Percentiles rank a stretch among this genome's conserved stretches.
Conservation (phyloP, 345 rosid genomes). For the Carallia pectinifolia region DNA sequence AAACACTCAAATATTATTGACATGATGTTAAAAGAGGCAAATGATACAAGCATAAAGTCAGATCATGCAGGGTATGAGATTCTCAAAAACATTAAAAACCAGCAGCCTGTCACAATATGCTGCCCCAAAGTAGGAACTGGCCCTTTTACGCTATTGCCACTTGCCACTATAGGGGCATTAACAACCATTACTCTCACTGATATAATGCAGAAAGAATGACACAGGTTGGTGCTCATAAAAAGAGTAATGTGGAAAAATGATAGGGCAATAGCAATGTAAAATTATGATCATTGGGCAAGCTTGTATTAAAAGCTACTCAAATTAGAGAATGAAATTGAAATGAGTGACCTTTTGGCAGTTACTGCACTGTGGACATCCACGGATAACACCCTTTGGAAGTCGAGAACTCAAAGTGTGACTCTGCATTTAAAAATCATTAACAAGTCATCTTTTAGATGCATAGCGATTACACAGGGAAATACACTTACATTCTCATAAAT, state of each 20-base stretch:
- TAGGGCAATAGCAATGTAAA: background rate
- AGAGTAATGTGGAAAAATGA: background rate
- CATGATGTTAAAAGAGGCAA: background rate
- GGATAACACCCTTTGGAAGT: slow-evolving; percentile 79
- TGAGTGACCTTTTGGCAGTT: slow-evolving; percentile 83
- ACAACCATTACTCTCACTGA: background rate
- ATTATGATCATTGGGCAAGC: slow-evolving; percentile 3
- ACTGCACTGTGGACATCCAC: slow-evolving; percentile 71
- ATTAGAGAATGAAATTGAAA: background rate
- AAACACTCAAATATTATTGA: slow-evolving; percentile 21
- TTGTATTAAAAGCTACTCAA: background rate
- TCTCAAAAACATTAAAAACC: too few relatives aligned
- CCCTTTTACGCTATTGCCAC: slow-evolving; percentile 1
- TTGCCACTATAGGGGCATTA: slow-evolving; percentile 12
- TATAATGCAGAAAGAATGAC: background rate
- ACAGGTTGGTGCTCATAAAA: slow-evolving; percentile 8
- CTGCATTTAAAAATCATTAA: slow-evolving; percentile 35
- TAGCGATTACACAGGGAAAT: slow-evolving; percentile 4
- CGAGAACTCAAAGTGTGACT: slow-evolving; percentile 35
- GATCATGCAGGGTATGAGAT: too few relatives aligned
- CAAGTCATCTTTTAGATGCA: too few relatives aligned
- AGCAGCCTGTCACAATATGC: background rate
- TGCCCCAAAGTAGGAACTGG: background rate
- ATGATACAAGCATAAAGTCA: too few relatives aligned
- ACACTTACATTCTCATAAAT: background rate